These are phyloP conservation scores for Nigrograna mackinnonii DNA, from an alignment of 2,329 filamentous ascomycete genomes.

Conservation along the genomic window DNA sequence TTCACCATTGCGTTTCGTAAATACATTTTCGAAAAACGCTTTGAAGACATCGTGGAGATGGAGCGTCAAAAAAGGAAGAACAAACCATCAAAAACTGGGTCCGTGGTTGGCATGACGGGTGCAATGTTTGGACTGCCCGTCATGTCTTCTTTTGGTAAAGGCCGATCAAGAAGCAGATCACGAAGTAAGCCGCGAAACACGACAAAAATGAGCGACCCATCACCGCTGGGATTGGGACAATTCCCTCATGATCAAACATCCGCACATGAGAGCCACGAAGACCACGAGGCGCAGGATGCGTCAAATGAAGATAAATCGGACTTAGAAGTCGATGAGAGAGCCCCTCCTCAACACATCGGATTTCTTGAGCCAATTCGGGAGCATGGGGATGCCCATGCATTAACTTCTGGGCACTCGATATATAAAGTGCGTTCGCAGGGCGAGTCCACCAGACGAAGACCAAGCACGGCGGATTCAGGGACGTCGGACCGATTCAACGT, in stretches of 20 bases:
- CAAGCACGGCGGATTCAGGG: slow-evolving; percentile 15
- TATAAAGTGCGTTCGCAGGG: slow-evolving; percentile 19
- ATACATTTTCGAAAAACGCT: slow-evolving; percentile 25
- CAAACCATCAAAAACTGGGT: slow-evolving; percentile 15
- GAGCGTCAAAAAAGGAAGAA: slow-evolving; percentile 22
- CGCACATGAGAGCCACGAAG: slow-evolving; percentile 10
- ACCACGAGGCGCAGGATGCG: too few relatives aligned
- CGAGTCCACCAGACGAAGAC: background rate
- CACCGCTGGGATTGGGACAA: background rate
- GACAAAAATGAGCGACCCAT: background rate
- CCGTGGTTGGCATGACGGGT: slow-evolving; percentile 22
- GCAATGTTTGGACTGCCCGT: slow-evolving; percentile 25
- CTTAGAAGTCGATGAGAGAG: too few relatives aligned
- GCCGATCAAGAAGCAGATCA: slow-evolving; percentile 3
- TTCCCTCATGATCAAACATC: background rate
- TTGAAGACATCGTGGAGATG: slow-evolving; percentile 22
- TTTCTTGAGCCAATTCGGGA: slow-evolving; percentile 23
- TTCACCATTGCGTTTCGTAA: slow-evolving; percentile 23
- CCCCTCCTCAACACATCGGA: slow-evolving; percentile 21
- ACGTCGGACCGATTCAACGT: slow-evolving; percentile 23
- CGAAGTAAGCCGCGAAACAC: slow-evolving; percentile 5
- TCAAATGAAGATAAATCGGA: too few relatives aligned
- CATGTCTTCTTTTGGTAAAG: slow-evolving; percentile 23
- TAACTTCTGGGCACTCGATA: slow-evolving; percentile 22
- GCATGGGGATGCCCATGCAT: slow-evolving; percentile 17